These are phyloP conservation scores for Calonectria naviculata DNA, from an alignment of 2,329 filamentous ascomycete genomes.

Conservation along the genomic window DNA sequence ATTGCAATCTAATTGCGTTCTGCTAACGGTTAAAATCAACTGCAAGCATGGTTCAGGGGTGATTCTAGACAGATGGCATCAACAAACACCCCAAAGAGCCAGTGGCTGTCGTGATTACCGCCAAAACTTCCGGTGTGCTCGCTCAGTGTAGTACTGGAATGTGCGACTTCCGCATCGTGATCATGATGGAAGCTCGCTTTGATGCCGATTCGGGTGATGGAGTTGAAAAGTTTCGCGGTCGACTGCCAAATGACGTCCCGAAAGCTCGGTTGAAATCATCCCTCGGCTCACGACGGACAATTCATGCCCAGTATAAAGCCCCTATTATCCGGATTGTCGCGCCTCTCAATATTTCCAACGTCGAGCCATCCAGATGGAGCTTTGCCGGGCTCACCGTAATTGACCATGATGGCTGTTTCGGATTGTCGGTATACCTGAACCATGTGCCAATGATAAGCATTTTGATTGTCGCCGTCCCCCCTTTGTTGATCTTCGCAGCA, in stretches of 20 bases:
- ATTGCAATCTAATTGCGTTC: too few species aligned
- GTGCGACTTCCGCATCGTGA: too few species aligned
- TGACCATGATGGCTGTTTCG: not conserved
- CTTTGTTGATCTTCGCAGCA: not conserved
- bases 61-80: too few species aligned
- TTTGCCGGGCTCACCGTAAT: not conserved
- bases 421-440: not conserved
- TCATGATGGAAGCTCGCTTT: too few species aligned
- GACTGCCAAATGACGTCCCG: not conserved
- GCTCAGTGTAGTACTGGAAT: too few species aligned
- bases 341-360: not conserved
- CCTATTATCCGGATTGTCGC: not conserved
- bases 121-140: too few species aligned
- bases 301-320: not conserved
- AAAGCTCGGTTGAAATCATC: not conserved
- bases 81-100: too few species aligned
- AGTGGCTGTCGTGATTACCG: too few species aligned
- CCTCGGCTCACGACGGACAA: not conserved
- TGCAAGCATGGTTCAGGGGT: too few species aligned
- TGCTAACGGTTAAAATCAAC: too few species aligned
- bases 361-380: not conserved
- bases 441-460: not conserved
- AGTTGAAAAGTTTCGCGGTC: too few species aligned
- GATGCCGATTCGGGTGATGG: too few species aligned
- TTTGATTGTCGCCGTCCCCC: not conserved